phyloP scores from a whole-genome alignment of 2,329 filamentous ascomycete genomes.

The Curvularia verruculosa region DNA sequence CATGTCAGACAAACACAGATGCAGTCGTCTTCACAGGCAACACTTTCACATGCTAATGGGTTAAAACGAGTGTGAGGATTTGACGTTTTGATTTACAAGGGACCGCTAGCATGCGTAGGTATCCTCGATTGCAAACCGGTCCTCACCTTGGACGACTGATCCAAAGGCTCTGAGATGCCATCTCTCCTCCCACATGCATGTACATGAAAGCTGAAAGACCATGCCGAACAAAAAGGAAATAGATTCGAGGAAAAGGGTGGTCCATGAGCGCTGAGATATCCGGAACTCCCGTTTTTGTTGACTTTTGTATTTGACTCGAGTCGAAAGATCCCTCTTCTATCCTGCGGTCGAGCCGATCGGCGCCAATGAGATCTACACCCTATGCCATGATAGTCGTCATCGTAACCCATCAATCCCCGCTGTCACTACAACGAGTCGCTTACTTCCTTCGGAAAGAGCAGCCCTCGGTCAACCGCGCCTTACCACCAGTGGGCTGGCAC shows the following conservation, averaged over 20 bases:
- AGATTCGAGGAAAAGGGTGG: conserved; percentile 46
- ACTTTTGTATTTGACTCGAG: conserved; percentile 51
- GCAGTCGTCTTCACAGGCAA: neutral
- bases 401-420: conserved; percentile 46
- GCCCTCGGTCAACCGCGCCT: conserved; percentile 98
- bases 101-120: conserved; percentile 53
- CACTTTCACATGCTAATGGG: neutral
- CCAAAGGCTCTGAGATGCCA: conserved; percentile 50
- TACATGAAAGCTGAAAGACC: conserved; percentile 49
- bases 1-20: neutral
- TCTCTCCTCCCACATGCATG: conserved; percentile 53
- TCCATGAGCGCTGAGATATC: conserved; percentile 53
- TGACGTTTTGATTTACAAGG: conserved; percentile 50
- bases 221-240: conserved; percentile 49
- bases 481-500: conserved; percentile 99
- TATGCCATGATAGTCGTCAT: conserved; percentile 48
- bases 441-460: conserved; percentile 99
- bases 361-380: conserved; percentile 50
- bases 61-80: conserved; percentile 41
- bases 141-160: conserved; percentile 48
- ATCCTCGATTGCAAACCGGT: conserved; percentile 55
- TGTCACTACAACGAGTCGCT: conserved; percentile 53
- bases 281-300: conserved; percentile 52
- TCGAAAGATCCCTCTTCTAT: conserved; percentile 54
- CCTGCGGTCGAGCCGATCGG: conserved; percentile 51